These are phyloP conservation scores for Aureobasidium vineae DNA, from an alignment of 2,329 filamentous ascomycete genomes.

Conservation along the genomic window DNA sequence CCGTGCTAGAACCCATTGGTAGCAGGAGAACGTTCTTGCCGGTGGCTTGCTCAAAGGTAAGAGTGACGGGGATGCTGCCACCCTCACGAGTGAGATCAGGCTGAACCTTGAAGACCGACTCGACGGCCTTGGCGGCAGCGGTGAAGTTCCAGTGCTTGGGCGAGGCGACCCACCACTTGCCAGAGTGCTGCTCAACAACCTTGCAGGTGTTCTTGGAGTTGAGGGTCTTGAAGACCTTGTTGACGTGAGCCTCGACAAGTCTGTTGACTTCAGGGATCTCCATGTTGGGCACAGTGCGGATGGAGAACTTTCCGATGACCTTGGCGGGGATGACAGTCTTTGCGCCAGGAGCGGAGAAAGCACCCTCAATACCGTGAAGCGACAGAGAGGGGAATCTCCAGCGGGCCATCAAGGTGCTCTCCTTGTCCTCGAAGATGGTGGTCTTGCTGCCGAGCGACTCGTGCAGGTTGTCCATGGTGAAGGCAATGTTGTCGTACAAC, in stretches of 20 bases:
- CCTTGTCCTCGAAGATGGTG: slow-evolving; percentile 83
- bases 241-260: slow-evolving; percentile 77
- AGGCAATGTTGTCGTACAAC: slow-evolving; percentile 87
- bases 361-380: slow-evolving; percentile 91
- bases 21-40: slow-evolving; percentile 95
- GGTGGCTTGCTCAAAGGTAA: slow-evolving; percentile 96
- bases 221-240: slow-evolving; percentile 81
- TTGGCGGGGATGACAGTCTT: slow-evolving; percentile 99
- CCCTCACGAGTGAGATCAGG: slow-evolving; percentile 96
- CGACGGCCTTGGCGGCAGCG: slow-evolving; percentile 90
- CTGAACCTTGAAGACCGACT: slow-evolving; percentile 89
- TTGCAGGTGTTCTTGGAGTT: slow-evolving; percentile 89
- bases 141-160: slow-evolving; percentile 99
- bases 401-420: slow-evolving; percentile 87
- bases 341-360: slow-evolving; percentile 86
- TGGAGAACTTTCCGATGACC: slow-evolving; percentile 97
- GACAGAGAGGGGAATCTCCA: slow-evolving; percentile 96
- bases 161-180: slow-evolving; percentile 98
- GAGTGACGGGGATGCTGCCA: slow-evolving; percentile 92
- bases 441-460: slow-evolving; percentile 88
- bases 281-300: slow-evolving; percentile 97
- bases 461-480: slow-evolving; percentile 94
- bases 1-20: slow-evolving; percentile 96
- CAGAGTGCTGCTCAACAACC: slow-evolving; percentile 78
- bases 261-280: slow-evolving; percentile 85